Base-by-base conservation (phyloP, 148 eudicot genomes). In the Rhododendron simsii region DNA sequence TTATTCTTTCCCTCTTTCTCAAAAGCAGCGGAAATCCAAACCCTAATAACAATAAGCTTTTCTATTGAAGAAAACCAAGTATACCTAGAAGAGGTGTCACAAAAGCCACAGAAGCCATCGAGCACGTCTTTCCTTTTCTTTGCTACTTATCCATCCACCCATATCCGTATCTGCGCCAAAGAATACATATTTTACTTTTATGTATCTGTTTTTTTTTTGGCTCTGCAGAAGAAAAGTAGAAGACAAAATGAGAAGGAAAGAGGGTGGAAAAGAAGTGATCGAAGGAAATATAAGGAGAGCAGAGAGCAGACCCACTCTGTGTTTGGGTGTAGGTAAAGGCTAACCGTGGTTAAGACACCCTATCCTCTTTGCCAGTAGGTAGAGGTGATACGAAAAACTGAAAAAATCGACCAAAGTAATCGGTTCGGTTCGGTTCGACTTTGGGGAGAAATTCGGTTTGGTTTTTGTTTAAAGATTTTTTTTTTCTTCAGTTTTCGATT, bases 211-310 rank as follows among this genome's bases (percentile, higher is more conserved):
- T 18, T 50, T 75, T 20, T 13, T 73, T 84, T 39, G 41, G 86
- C 50, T 85, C 23, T n/a, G 82, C 53, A 76, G 81, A 39, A 77
- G 81, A 85, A 85, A 85, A 85, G 57, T 73, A 85, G 77, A 85
- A 85, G 81, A 85, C 86, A 77, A 41, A 69, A 4, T 50, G 45
- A 0, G 13, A 41, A 84, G 81, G 74, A 37, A 84, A 76, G 59
- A 48, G 69, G 81, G 10, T 77, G 35, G 86, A 18, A 76, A 26
- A 18, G 26, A 6, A 35, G 81, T 41, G 73, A 57, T 55, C 23
- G n/a, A 53, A 33, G 23, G 23, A 47, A 51, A 30, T 83, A 71
- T 30, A 33, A 83, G 48, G 85, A 47, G 16, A 0, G 59, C 48
- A 3, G 61, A 18, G 23, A 55, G 21, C 14, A 30, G 7, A 18